A percentile compares a stretch with the other conserved stretches of the same genome.
phyloP scores from a whole-genome alignment of 257 asterid genomes.

The Rehmannia glutinosa region DNA sequence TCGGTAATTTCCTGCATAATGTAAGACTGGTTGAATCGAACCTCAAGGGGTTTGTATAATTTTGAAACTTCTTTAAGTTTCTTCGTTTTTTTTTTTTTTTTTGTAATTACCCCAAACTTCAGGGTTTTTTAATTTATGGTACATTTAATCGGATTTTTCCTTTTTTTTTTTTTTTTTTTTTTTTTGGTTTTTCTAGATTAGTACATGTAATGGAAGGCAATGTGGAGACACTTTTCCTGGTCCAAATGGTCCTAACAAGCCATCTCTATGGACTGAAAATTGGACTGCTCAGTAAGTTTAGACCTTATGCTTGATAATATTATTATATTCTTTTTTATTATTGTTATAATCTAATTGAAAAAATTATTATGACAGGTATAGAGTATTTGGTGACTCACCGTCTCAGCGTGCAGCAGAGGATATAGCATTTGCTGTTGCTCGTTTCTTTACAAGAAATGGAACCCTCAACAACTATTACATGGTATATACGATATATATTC shows the following conservation, averaged over 20 bases:
- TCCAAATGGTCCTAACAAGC: constrained; percentile 78
- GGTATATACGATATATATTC: no score
- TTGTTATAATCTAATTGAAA: not conserved
- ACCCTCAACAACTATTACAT: constrained; percentile 88
- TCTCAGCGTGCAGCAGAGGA: constrained; percentile 92
- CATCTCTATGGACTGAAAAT: constrained; percentile 89
- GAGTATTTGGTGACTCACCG: constrained; percentile 84
- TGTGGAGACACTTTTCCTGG: constrained; percentile 83
- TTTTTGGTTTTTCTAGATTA: constrained; percentile 38
- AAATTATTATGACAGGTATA: constrained; percentile 41
- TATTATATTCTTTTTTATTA: not conserved
- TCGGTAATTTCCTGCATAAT: no score
- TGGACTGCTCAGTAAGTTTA: constrained; percentile 99
- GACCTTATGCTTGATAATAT: no score
- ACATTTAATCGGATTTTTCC: not conserved
- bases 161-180: not conserved
- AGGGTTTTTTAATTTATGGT: not conserved
- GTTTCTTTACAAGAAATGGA: constrained; percentile 74
- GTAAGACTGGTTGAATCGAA: no score
- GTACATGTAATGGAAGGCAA: constrained; percentile 85
- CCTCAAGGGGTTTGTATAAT: no score
- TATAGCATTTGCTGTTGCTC: constrained; percentile 72
- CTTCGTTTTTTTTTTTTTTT: not conserved
- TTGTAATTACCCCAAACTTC: not conserved
- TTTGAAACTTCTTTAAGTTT: no score